Evolutionary conservation across 768 basidiomycete species (phyloP).

Genomic region (Mycena crocata): DNA sequence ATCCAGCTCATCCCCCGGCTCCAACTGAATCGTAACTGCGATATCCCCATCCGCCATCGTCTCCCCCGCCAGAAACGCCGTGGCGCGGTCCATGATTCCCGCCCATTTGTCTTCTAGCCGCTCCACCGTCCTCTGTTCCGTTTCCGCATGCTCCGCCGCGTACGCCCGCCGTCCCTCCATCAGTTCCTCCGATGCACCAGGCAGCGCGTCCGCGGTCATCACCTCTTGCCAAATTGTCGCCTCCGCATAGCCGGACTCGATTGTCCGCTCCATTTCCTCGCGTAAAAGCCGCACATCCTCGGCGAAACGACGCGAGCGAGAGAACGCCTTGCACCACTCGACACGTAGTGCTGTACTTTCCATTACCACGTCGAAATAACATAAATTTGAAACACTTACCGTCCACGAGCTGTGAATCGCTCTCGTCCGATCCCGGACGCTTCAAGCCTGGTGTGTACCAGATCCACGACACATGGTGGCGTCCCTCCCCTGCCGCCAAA

Average conservation of each 20-base stretch:
- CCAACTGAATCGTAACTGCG: not conserved
- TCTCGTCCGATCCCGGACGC: too few relatives aligned
- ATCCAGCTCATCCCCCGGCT: not conserved
- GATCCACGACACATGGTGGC: slow-evolving; percentile 1
- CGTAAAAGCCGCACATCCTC: slow-evolving; percentile 3
- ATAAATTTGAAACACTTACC: not conserved
- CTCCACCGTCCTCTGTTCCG: not conserved
- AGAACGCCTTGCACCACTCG: slow-evolving; percentile 1
- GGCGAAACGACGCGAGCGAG: not conserved
- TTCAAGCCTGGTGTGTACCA: not conserved
- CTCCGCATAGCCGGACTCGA: not conserved
- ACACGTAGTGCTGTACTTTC: slow-evolving; percentile 1
- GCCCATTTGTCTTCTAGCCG: not conserved
- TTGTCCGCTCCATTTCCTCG: slow-evolving; percentile 13
- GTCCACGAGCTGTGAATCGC: not conserved
- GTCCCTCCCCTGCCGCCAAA: slow-evolving; percentile 1
- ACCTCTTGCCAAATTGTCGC: not conserved
- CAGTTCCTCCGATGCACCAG: not conserved
- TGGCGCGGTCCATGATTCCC: not conserved
- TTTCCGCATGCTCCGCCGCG: not conserved
- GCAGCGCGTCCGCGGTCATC: not conserved
- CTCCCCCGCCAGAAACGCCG: not conserved
- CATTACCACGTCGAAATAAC: not conserved
- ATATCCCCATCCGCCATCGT: not conserved
- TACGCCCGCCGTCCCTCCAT: not conserved